Evolutionary conservation across 169 alveolate genomes (phyloP).

Genomic region (Pseudocohnilembus persalinus): DNA sequence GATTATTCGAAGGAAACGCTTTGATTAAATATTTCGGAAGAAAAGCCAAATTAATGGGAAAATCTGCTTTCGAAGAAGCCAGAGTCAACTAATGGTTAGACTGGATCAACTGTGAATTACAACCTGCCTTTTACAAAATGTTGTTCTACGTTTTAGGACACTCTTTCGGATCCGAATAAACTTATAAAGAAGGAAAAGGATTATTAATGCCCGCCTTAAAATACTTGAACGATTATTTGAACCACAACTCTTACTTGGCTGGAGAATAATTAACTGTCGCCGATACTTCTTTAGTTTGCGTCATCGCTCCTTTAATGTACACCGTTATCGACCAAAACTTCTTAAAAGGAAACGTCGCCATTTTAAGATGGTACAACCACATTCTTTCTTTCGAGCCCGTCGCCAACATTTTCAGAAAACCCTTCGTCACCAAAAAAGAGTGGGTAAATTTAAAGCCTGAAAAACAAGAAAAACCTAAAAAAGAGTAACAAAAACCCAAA

Average conservation of each 20-base stretch:
- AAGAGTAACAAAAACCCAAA: slow-evolving; percentile 57
- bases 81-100: slow-evolving; percentile 74
- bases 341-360: not conserved
- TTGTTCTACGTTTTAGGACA: slow-evolving; percentile 40
- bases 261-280: slow-evolving; percentile 91
- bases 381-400: not conserved
- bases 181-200: slow-evolving; percentile 47
- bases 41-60: slow-evolving; percentile 49
- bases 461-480: not conserved
- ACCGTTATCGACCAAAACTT: not conserved
- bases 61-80: slow-evolving; percentile 50
- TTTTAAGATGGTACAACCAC: not conserved
- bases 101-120: slow-evolving; percentile 47
- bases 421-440: not conserved
- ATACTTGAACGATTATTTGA: slow-evolving; percentile 60
- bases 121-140: slow-evolving; percentile 31
- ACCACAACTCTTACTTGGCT: slow-evolving; percentile 75
- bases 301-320: not conserved
- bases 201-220: slow-evolving; percentile 37
- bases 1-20: slow-evolving; percentile 58
- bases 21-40: slow-evolving; percentile 65
- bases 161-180: slow-evolving; percentile 29
- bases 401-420: not conserved
- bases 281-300: slow-evolving; percentile 62
- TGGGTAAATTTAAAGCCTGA: not conserved